Evolutionary conservation across 2,329 filamentous ascomycete genomes (phyloP).

Genomic region (Cladosporium halotolerans): DNA sequence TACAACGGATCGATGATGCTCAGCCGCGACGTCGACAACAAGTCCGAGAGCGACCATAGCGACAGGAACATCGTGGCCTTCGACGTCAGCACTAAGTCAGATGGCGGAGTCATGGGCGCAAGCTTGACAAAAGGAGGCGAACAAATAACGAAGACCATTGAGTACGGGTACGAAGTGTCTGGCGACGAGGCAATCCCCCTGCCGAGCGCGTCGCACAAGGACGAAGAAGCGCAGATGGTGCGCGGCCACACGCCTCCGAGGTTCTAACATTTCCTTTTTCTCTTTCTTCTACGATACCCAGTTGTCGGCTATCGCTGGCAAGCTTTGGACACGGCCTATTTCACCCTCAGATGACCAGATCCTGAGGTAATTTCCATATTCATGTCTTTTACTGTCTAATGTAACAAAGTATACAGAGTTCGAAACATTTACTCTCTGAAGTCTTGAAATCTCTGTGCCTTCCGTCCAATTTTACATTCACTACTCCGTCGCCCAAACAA

Average conservation of each 20-base stretch:
- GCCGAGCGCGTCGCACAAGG: not conserved
- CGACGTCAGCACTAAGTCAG: not conserved
- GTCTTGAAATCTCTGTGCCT: no score
- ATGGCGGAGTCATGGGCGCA: not conserved
- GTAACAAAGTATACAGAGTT: no score
- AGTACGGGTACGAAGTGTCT: slow-evolving; percentile 7
- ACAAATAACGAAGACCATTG: slow-evolving; percentile 4
- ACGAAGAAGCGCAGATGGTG: slow-evolving; percentile 10
- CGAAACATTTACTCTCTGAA: no score
- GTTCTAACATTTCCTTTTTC: not conserved
- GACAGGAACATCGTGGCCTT: not conserved
- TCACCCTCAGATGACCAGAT: slow-evolving; percentile 7
- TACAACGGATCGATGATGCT: not conserved
- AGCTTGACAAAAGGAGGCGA: not conserved
- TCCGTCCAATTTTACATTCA: no score
- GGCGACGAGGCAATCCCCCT: not conserved
- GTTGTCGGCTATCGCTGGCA: not conserved
- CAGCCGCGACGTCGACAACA: slow-evolving; percentile 1
- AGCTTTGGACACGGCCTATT: not conserved
- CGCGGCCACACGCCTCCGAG: not conserved
- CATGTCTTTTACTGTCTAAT: not conserved
- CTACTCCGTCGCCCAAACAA: no score
- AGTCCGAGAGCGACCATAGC: slow-evolving; percentile 3
- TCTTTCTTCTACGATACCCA: not conserved
- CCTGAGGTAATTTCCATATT: not conserved